These are phyloP conservation scores for Cyclostephanos invisitatus DNA, from an alignment of 108 stramenopile genomes.

Conservation along the genomic window DNA sequence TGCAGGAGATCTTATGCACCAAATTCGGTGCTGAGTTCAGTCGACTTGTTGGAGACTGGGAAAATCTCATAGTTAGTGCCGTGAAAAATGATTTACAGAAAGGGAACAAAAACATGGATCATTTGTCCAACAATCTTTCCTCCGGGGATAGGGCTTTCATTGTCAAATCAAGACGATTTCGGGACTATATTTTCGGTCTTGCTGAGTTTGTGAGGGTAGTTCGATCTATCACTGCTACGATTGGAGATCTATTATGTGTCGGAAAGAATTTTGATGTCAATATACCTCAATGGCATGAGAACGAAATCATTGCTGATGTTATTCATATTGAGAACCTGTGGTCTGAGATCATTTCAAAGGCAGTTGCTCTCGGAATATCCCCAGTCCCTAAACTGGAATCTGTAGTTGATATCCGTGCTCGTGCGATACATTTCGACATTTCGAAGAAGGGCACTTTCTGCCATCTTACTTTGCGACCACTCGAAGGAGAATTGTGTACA, in stretches of 20 bases:
- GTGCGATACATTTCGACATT: background rate
- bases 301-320: slow-evolving; percentile 29
- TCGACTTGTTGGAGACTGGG: slow-evolving; percentile 28
- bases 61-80: slow-evolving; percentile 23
- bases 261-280: slow-evolving; percentile 33
- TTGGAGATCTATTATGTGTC: slow-evolving; percentile 66
- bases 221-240: slow-evolving; percentile 63
- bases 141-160: slow-evolving; percentile 28
- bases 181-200: slow-evolving; percentile 49
- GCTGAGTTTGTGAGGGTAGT: slow-evolving; percentile 65
- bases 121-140: slow-evolving; percentile 15
- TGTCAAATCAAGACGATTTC: slow-evolving; percentile 34
- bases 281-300: slow-evolving; percentile 26
- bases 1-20: slow-evolving; percentile 18
- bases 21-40: slow-evolving; percentile 17
- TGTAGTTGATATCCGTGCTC: slow-evolving; percentile 44
- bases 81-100: slow-evolving; percentile 36
- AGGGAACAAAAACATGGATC: slow-evolving; percentile 27
- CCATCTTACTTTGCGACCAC: slow-evolving; percentile 67
- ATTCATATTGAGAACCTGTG: slow-evolving; percentile 56
- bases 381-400: slow-evolving; percentile 30
- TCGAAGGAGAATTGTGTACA: slow-evolving; percentile 38
- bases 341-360: slow-evolving; percentile 34
- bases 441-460: slow-evolving; percentile 33
- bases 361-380: slow-evolving; percentile 20